A percentile compares a stretch with the other conserved stretches of the same genome.
phyloP scores from a whole-genome alignment of 1,284 basidiomycete species.

The Puccinia brachypodii region DNA sequence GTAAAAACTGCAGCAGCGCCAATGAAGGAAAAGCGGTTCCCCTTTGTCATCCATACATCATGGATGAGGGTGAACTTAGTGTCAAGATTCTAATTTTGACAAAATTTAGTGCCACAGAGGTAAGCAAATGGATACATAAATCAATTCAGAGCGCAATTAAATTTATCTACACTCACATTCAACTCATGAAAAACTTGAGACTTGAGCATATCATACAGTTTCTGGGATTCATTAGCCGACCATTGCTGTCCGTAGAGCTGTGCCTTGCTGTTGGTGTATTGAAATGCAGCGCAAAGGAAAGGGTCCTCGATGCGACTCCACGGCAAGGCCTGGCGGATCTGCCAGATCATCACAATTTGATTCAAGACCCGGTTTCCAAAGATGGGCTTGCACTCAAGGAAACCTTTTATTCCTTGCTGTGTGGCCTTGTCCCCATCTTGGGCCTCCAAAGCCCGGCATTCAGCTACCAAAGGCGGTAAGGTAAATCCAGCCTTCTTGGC shows the following conservation, averaged over 20 bases:
- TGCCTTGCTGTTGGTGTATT: background rate
- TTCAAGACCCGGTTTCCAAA: conserved; percentile 2
- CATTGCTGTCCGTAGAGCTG: background rate
- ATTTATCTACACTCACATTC: background rate
- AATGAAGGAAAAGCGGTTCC: conserved; percentile 6
- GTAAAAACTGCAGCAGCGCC: background rate
- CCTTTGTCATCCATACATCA: background rate
- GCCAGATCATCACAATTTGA: background rate
- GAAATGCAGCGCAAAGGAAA: background rate
- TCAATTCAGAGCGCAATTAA: background rate
- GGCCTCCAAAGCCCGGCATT: too few species aligned
- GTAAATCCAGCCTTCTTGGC: background rate
- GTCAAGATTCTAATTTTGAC: conserved; percentile 1
- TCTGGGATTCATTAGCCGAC: background rate
- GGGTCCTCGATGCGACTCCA: conserved; percentile 11
- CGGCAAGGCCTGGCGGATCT: conserved; percentile 1
- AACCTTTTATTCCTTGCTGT: too few species aligned
- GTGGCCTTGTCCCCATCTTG: too few species aligned
- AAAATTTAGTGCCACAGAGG: background rate
- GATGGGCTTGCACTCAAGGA: background rate
- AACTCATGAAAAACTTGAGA: background rate
- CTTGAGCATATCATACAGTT: background rate
- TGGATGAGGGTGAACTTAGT: background rate
- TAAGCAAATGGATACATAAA: background rate
- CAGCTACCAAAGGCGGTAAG: background rate